Evolutionary conservation across 176 grass and related monocot species (phyloP), one percentile per base, ranked within the genome.

Genomic region (Sorghum bicolor): DNA sequence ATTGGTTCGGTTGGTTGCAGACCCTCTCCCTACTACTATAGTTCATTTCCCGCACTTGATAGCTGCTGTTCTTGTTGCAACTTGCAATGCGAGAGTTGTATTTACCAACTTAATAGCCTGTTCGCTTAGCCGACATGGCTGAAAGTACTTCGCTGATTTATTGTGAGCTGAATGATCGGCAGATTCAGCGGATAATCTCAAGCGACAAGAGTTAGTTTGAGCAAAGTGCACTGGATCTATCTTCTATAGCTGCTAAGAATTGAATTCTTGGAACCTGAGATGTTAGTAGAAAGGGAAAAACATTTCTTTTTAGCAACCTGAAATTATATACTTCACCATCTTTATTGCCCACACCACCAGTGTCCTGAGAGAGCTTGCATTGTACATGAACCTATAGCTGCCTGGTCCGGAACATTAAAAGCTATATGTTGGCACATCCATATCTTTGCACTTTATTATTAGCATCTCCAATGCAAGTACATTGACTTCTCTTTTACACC

Each of bases 321-420:
- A 55, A 55, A 47, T 30, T 20, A 74, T 74, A 29, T 33, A 52
- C 52, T 55, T 33, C 28, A 6, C 28, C 19, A 76, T 34, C 47
- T 78, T 43, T n/a, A 85, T 78, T 70, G 28, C 50, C 75, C 52
- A 55, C 50, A 55, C 17, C 25, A 70, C 47, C 64, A 45, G 5
- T 68, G 62, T 8, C 24, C 45, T 31, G 8, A 64, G 47, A 64
- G 47, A 66, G 34, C 20, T 83, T 83, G 55, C 4, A 72, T 74
- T 29, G 61, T 60, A 34, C 45, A 70, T 71, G 20, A 53, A 14
- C 33, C 70, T n/a, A n/a, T n/a, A n/a, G n/a, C n/a, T 55, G 19
- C 32, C 70, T 55, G 7, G 4, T 2, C 13, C 19, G 5, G 13
- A 38, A 82, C 53, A 55, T 43, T 11, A 2, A 34, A 48, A 73